A percentile compares a stretch with the other conserved stretches of the same genome.
These are phyloP conservation scores for Pleurotus djamor DNA, from an alignment of 768 basidiomycete species.

Conservation along the genomic window DNA sequence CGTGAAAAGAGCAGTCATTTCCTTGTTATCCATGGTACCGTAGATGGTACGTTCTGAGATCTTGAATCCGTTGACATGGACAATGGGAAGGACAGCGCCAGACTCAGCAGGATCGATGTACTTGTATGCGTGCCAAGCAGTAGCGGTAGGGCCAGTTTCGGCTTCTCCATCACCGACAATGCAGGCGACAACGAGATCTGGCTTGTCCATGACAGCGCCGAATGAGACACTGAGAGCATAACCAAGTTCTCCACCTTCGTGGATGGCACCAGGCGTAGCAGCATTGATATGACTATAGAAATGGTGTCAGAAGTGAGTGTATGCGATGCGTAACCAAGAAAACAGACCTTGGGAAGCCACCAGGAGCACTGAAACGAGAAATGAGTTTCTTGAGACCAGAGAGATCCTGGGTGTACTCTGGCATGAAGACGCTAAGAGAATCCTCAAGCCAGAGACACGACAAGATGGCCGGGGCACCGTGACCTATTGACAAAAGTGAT, in stretches of 20 bases:
- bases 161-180: conserved; percentile 90
- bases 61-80: conserved; percentile 89
- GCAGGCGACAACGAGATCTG: conserved; percentile 77
- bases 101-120: conserved; percentile 89
- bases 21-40: conserved; percentile 89
- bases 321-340: too few species aligned
- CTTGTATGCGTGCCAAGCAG: conserved; percentile 86
- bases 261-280: conserved; percentile 85
- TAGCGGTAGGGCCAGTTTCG: conserved; percentile 77
- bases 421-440: conserved; percentile 57
- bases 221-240: conserved; percentile 86
- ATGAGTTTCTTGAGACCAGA: conserved; percentile 68
- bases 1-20: conserved; percentile 75
- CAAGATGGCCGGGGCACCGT: conserved; percentile 88
- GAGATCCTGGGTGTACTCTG: conserved; percentile 53
- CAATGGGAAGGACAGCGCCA: conserved; percentile 88
- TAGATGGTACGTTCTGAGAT: conserved; percentile 89
- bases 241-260: conserved; percentile 90
- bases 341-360: conserved; percentile 76
- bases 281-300: conserved; percentile 68
- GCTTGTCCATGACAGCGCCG: conserved; percentile 90
- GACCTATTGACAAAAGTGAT: conserved; percentile 36
- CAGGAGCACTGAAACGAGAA: conserved; percentile 74
- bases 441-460: conserved; percentile 86
- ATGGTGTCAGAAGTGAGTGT: neutral